Evolutionary conservation across 805 yeast genomes (phyloP).

Genomic region (Pichia kluyveri): DNA sequence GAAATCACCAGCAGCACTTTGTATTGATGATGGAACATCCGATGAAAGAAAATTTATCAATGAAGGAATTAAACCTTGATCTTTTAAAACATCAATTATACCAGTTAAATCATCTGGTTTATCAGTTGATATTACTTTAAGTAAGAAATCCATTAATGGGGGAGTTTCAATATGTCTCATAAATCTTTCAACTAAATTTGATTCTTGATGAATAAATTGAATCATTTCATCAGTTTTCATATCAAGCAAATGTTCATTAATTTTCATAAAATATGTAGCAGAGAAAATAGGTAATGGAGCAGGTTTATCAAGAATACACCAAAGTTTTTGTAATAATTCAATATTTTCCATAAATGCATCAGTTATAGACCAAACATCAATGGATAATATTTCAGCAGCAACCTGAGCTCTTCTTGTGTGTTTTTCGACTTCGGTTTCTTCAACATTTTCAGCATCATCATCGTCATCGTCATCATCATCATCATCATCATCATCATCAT

Average conservation of each 20-base stretch:
- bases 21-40: constrained; percentile 57
- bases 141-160: constrained; percentile 84
- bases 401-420: constrained; percentile 44
- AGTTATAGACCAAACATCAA: constrained; percentile 90
- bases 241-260: constrained; percentile 81
- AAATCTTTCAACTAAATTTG: constrained; percentile 67
- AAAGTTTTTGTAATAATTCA: constrained; percentile 55
- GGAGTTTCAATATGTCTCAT: constrained; percentile 86
- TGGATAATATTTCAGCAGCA: constrained; percentile 82
- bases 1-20: constrained; percentile 93
- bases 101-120: constrained; percentile 87
- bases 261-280: constrained; percentile 85
- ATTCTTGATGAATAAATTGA: constrained; percentile 61
- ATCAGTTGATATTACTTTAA: constrained; percentile 87
- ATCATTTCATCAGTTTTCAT: constrained; percentile 77
- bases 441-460: constrained; percentile 24
- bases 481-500: constrained; percentile 15
- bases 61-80: constrained; percentile 65
- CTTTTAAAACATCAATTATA: constrained; percentile 63
- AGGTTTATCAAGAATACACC: constrained; percentile 69
- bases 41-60: constrained; percentile 67
- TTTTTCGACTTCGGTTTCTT: constrained; percentile 26
- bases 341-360: constrained; percentile 79
- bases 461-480: constrained; percentile 14
- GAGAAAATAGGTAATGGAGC: constrained; percentile 63